Percentiles rank a stretch among this genome's conserved stretches.
These are phyloP conservation scores for Macadamia integrifolia DNA, from an alignment of 164 flowering plant species.

Conservation along the genomic window DNA sequence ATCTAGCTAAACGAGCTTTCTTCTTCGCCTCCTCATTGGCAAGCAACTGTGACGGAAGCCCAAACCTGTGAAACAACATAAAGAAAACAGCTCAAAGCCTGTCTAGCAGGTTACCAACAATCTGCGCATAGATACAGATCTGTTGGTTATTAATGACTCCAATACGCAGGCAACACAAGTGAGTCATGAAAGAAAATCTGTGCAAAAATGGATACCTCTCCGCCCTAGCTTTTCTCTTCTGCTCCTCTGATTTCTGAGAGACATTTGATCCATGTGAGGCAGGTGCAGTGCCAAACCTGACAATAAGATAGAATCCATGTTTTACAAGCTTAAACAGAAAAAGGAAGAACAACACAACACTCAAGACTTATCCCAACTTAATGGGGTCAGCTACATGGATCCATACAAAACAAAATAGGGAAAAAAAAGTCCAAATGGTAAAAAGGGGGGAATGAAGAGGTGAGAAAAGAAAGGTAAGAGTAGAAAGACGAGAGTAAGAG, in stretches of 20 bases:
- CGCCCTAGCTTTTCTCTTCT: constrained; percentile 91
- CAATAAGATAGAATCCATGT: constrained; percentile 2
- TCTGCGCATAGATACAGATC: constrained; percentile 4
- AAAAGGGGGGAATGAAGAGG: too few relatives aligned
- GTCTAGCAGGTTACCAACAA: constrained; percentile 7
- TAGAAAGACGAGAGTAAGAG: too few relatives aligned
- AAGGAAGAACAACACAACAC: neutral
- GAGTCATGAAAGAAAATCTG: neutral
- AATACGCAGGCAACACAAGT: neutral
- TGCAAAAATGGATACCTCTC: constrained; percentile 56
- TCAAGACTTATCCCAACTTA: too few relatives aligned
- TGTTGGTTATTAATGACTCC: neutral
- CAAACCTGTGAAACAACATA: constrained; percentile 51
- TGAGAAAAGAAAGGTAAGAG: too few relatives aligned
- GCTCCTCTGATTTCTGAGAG: constrained; percentile 53
- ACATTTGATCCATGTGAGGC: constrained; percentile 33
- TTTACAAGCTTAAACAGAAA: neutral
- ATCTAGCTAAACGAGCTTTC: constrained; percentile 84
- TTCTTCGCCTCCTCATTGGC: constrained; percentile 75
- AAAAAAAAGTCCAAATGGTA: too few relatives aligned
- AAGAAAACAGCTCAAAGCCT: constrained; percentile 10
- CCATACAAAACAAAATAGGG: too few relatives aligned
- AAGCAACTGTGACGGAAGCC: constrained; percentile 34
- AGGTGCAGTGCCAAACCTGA: constrained; percentile 71
- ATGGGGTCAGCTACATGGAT: too few relatives aligned